Base-by-base conservation (phyloP, 371 early-diverging fungal species). In the Batkoa obscura region DNA sequence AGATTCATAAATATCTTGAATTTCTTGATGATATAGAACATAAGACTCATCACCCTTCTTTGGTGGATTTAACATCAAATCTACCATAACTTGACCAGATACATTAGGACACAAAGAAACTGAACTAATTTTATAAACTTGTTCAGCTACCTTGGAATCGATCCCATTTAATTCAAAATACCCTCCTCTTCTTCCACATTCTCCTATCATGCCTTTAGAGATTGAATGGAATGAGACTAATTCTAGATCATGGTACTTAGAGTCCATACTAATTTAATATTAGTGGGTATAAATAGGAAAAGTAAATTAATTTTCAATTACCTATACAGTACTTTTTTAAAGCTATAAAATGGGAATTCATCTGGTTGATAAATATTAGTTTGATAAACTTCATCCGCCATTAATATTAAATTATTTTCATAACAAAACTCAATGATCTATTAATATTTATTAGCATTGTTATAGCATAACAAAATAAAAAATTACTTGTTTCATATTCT, bases 331-430 rank as follows among this genome's bases (percentile, higher is more conserved):
- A 90, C 83, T 73, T 95, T 90, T 70, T 90, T 91, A 78, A 94
- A 93, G 53, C 91, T 90, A 64, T 82, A 80, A 69, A 94, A 97
- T 30, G 94, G 98, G 10, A 82, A 78, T 34, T 69, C 59, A 32
- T 74, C 70, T 17, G 88, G 83, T 42, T 68, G 64, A 70, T 94
- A 95, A 43, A 90, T 78, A 70, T 95, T 95, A 55, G 88, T 80
- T 72, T 97, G 96, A 65, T 97, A 97, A 12, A 97, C 98, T 66
- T 97, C 98, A 65, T 97, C 98, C 3, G 98, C 96, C 50, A 97
- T 64, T 31, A 97, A 62, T 13, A 92, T 79, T 23, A 97, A 66
- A 8, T 70, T 72, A 60, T 97, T 83, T 59, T 67, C 62, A 60
- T 83, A 72, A 68, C 90, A 90, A 65, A 95, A 89, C 13, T 72